Evolutionary conservation across 1,139 yeast genomes (phyloP).

Genomic region (Scheffersomyces segobiensis): DNA sequence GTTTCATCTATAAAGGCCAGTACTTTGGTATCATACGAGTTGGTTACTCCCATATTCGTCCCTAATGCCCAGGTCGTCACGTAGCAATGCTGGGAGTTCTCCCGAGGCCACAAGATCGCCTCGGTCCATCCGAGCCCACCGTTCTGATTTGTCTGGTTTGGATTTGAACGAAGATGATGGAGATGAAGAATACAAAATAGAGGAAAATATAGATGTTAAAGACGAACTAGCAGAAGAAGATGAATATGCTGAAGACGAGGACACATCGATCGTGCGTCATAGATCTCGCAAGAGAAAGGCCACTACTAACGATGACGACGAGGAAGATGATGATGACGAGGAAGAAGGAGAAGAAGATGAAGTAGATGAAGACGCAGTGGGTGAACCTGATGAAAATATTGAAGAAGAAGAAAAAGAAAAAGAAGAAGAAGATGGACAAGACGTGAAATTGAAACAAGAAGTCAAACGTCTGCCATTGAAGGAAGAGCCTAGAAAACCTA

Average conservation of each 20-base stretch:
- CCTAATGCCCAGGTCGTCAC: conserved; percentile 6
- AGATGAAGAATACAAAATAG: conserved; percentile 7
- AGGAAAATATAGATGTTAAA: conserved; percentile 1
- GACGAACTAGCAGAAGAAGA: conserved; percentile 4
- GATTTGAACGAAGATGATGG: conserved; percentile 24
- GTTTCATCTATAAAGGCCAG: neutral
- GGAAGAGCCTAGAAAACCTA: conserved; percentile 38
- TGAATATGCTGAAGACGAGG: conserved; percentile 5
- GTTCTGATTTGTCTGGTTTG: conserved; percentile 27
- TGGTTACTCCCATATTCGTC: too few relatives aligned
- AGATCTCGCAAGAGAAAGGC: conserved; percentile 6
- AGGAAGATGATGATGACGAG: conserved; percentile 16
- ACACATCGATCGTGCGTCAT: conserved; percentile 1
- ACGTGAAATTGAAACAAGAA: conserved; percentile 18
- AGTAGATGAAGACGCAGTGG: conserved; percentile 7
- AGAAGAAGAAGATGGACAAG: conserved; percentile 19
- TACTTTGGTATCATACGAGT: neutral
- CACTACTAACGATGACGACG: conserved; percentile 11
- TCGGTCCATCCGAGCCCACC: conserved; percentile 18
- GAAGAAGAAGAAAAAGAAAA: conserved; percentile 20
- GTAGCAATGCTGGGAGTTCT: conserved; percentile 7
- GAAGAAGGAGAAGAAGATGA: conserved; percentile 16
- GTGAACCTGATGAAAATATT: conserved; percentile 17
- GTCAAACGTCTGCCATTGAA: conserved; percentile 11
- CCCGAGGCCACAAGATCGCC: conserved; percentile 16